These are phyloP conservation scores for Lagenidium giganteum DNA, from an alignment of 352 stramenopile species.

Conservation along the genomic window DNA sequence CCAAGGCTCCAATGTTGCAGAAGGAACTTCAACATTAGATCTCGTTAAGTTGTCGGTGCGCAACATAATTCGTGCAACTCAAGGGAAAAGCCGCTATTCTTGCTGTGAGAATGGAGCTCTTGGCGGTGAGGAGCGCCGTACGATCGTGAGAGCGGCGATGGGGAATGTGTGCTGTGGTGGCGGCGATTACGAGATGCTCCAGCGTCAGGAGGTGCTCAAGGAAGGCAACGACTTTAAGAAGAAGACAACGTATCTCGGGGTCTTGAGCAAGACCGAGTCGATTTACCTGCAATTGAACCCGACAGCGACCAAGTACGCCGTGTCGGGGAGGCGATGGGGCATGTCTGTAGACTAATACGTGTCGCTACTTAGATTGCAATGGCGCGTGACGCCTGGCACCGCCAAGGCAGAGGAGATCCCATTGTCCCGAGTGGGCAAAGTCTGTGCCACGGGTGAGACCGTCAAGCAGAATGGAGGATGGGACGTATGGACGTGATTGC, in stretches of 20 bases:
- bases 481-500: too few relatives aligned
- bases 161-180: slow-evolving; percentile 61
- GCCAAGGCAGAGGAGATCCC: slow-evolving; percentile 43
- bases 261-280: slow-evolving; percentile 47
- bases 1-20: too few relatives aligned
- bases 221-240: slow-evolving; percentile 70
- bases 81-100: too few relatives aligned
- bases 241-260: slow-evolving; percentile 57
- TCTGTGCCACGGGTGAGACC: slow-evolving; percentile 48
- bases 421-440: slow-evolving; percentile 45
- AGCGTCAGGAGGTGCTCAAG: slow-evolving; percentile 54
- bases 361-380: slow-evolving; percentile 17
- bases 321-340: neutral
- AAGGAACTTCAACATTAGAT: too few relatives aligned
- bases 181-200: slow-evolving; percentile 51
- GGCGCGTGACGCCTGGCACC: slow-evolving; percentile 32
- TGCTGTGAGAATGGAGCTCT: too few relatives aligned
- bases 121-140: too few relatives aligned
- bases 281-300: slow-evolving; percentile 61
- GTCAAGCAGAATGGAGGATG: too few relatives aligned
- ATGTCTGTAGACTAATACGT: slow-evolving; percentile 19
- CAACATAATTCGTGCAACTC: too few relatives aligned
- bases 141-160: too few relatives aligned
- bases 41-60: too few relatives aligned
- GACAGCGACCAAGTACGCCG: slow-evolving; percentile 29